phyloP scores from a whole-genome alignment of 208 protist genomes.

The Blastocrithidia nonstop region DNA sequence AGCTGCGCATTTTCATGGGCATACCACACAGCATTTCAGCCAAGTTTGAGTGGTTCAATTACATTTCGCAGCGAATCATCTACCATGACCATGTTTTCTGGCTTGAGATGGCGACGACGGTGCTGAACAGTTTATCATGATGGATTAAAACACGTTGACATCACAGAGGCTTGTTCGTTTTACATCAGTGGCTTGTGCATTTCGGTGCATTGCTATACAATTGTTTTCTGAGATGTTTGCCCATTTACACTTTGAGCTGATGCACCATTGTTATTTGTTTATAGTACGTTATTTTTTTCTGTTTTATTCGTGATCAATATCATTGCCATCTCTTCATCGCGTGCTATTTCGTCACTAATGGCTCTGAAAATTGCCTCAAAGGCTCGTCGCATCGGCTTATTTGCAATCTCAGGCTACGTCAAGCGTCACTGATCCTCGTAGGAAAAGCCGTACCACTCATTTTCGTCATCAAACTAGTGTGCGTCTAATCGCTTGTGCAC shows the following conservation, averaged over 20 bases:
- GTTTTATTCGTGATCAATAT: neutral
- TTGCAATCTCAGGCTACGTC: conserved; percentile 28
- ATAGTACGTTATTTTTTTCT: neutral
- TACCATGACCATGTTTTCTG: conserved; percentile 43
- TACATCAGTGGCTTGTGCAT: too few relatives aligned
- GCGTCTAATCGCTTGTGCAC: conserved; percentile 11
- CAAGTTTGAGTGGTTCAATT: conserved; percentile 35
- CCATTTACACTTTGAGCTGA: neutral
- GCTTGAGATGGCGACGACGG: conserved; percentile 9
- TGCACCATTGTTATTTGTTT: too few relatives aligned
- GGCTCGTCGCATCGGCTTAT: conserved; percentile 46
- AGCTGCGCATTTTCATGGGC: conserved; percentile 18
- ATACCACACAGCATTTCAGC: conserved; percentile 58
- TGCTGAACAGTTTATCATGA: too few relatives aligned
- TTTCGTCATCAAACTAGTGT: conserved; percentile 12
- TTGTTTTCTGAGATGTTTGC: neutral
- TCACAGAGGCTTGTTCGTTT: too few relatives aligned
- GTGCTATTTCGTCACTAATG: conserved; percentile 13
- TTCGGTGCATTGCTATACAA: too few relatives aligned
- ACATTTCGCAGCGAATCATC: conserved; percentile 67
- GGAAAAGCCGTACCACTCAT: conserved; percentile 34
- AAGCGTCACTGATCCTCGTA: conserved; percentile 70
- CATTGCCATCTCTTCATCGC: conserved; percentile 5
- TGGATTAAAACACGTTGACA: too few relatives aligned
- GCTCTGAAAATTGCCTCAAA: conserved; percentile 34